Percentiles rank a stretch among this genome's conserved stretches.
phyloP scores from a whole-genome alignment of 169 alveolate genomes.

The Cryptosporidium parvum region DNA sequence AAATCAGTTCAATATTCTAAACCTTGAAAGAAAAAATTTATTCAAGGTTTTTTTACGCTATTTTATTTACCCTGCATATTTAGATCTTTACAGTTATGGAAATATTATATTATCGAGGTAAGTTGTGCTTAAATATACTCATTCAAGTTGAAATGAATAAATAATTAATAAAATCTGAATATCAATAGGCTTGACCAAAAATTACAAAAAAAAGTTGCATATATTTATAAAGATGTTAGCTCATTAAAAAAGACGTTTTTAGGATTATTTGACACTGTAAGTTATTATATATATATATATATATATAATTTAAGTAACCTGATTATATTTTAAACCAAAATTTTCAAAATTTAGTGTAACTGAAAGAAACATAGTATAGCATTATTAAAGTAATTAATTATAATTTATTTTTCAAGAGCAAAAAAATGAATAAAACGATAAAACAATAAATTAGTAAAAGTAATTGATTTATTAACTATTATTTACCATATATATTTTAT shows the following conservation, averaged over 20 bases:
- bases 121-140: background rate
- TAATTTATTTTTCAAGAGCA: background rate
- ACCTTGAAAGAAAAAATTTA: background rate
- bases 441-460: background rate
- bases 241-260: constrained; percentile 1
- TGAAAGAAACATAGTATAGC: background rate
- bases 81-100: constrained; percentile 37
- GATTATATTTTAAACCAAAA: background rate
- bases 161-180: background rate
- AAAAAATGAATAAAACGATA: background rate
- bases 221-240: constrained; percentile 11
- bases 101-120: constrained; percentile 49
- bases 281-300: background rate
- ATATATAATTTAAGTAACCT: background rate
- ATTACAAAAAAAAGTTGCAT: constrained; percentile 13
- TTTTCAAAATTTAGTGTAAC: constrained; percentile 12
- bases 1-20: background rate
- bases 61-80: constrained; percentile 39
- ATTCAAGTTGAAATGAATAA: background rate
- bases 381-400: too few species aligned
- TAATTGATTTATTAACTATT: constrained; percentile 19
- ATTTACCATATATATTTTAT: constrained; percentile 35
- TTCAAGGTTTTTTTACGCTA: constrained; percentile 1
- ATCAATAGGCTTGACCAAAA: constrained; percentile 13
- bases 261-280: constrained; percentile 3